phyloP scores from a whole-genome alignment of 192 early-diverging fungal species.

The Coemansia sp. region DNA sequence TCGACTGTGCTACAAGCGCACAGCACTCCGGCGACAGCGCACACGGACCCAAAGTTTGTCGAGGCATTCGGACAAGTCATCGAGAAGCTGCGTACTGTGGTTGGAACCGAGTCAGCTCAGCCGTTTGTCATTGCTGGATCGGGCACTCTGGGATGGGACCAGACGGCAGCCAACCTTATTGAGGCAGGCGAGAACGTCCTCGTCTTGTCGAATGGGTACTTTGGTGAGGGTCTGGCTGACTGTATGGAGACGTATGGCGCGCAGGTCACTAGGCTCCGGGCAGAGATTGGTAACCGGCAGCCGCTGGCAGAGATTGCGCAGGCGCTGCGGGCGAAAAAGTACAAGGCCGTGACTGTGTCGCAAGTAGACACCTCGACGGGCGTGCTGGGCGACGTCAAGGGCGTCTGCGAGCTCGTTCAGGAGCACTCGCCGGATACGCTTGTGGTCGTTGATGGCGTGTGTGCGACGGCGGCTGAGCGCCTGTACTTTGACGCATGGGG shows the following conservation, averaged over 20 bases:
- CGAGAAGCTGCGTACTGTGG: conserved; percentile 79
- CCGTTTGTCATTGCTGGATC: conserved; percentile 95
- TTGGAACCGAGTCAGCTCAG: conserved; percentile 78
- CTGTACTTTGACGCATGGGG: conserved; percentile 92
- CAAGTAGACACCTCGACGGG: conserved; percentile 97
- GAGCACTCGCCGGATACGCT: conserved; percentile 81
- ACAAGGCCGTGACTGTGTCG: conserved; percentile 89
- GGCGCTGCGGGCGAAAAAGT: conserved; percentile 66
- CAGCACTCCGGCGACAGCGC: conserved; percentile 87
- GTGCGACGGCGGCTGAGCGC: conserved; percentile 91
- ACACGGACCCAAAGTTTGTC: conserved; percentile 89
- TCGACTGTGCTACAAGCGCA: conserved; percentile 80
- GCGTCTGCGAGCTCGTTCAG: conserved; percentile 71
- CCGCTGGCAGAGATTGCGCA: conserved; percentile 65
- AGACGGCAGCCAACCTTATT: conserved; percentile 87
- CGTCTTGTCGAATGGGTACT: conserved; percentile 91
- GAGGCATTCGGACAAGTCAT: conserved; percentile 85
- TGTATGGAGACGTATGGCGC: conserved; percentile 91
- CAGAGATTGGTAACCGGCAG: conserved; percentile 71
- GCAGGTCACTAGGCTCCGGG: conserved; percentile 74
- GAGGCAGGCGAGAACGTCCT: conserved; percentile 88
- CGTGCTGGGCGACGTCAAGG: conserved; percentile 83
- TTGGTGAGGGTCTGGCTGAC: conserved; percentile 93
- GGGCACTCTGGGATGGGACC: conserved; percentile 98
- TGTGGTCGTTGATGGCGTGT: conserved; percentile 94